Base-by-base conservation (phyloP, 805 yeast species). In the Kazachstania martiniae region DNA sequence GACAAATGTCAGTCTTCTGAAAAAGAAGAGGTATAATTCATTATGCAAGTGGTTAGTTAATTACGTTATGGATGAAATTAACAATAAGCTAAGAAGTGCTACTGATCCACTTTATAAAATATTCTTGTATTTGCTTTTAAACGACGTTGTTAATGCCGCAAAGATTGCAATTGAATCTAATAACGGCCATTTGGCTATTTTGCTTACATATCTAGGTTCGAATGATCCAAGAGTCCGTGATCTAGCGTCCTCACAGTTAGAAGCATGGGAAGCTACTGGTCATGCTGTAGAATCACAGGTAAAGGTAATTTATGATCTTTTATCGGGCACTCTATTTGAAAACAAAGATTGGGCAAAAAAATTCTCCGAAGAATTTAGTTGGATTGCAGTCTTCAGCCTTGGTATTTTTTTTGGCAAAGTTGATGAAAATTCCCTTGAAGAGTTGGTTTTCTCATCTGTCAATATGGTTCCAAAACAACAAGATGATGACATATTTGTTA, bases 121-220 rank as follows among this genome's bases (percentile, higher is more conserved):
- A 0, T 75, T 72, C 47, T 47, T 67, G 3, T 48, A 60, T 17
- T 39, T 79, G 8, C 63, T 74, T 21, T 61, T 69, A 4, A 76
- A 80, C 33, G 71, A 77, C 35, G 46, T 84, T 18, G 59, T 66
- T 7, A 62, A 63, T 18, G 96, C 97, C 1, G 62, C 77, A 5
- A 61, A 63, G 19, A 38, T 61, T 3, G 87, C 95, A 1, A 55
- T 75, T 2, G 58, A 66, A n/a, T 56, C 79, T 1, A 66, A 67
- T 7, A 81, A 82, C 45, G 57, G 69, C 4, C 94, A 87, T 51
- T 55, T 89, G 13, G 74, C 94, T 0, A 73, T 72, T 0, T 47
- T 84, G 18, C 53, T 89, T 9, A 68, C 95, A 0, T 58, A 81
- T 27, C 51, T 80, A 6, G 94, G 83, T 21, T 76, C 91, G 0